These are phyloP conservation scores for Gossypium herbaceum DNA, from an alignment of 345 rosid genomes.

Conservation along the genomic window DNA sequence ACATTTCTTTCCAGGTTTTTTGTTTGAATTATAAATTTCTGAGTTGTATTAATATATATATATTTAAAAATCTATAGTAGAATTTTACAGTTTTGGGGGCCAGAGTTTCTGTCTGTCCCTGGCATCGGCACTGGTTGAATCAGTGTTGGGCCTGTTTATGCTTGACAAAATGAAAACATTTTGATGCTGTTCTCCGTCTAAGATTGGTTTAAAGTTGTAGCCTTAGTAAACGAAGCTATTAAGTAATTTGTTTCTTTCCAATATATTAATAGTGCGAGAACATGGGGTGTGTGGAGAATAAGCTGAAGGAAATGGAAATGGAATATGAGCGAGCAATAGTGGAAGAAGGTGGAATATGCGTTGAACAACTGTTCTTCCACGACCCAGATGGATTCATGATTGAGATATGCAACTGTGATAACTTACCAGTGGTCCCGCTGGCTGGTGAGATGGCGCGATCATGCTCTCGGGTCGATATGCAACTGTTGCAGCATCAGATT, in stretches of 20 bases:
- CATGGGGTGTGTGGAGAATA: constrained; percentile 75
- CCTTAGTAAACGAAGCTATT: background rate
- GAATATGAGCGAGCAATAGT: constrained; percentile 53
- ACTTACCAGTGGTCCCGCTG: constrained; percentile 69
- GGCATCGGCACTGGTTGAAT: background rate
- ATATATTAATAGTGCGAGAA: constrained; percentile 55
- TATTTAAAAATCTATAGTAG: background rate
- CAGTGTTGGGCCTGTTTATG: background rate
- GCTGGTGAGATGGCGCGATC: constrained; percentile 49
- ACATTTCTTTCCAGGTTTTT: constrained; percentile 76
- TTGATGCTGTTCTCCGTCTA: background rate
- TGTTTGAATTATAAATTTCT: background rate
- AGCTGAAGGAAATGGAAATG: constrained; percentile 17
- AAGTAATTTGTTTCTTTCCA: too few relatives aligned
- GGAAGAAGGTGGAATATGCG: constrained; percentile 78
- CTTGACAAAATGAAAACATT: background rate
- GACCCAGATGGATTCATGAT: constrained; percentile 94
- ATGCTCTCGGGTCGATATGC: constrained; percentile 46
- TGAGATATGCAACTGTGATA: constrained; percentile 87
- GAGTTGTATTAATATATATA: background rate
- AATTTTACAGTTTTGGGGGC: background rate
- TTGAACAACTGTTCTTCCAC: constrained; percentile 88
- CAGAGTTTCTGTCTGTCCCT: too few relatives aligned
- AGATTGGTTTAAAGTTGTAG: background rate
- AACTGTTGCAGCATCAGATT: constrained; percentile 16